Base-by-base conservation (phyloP, 2,329 filamentous ascomycete genomes). In the Microcyclospora pomicola region DNA sequence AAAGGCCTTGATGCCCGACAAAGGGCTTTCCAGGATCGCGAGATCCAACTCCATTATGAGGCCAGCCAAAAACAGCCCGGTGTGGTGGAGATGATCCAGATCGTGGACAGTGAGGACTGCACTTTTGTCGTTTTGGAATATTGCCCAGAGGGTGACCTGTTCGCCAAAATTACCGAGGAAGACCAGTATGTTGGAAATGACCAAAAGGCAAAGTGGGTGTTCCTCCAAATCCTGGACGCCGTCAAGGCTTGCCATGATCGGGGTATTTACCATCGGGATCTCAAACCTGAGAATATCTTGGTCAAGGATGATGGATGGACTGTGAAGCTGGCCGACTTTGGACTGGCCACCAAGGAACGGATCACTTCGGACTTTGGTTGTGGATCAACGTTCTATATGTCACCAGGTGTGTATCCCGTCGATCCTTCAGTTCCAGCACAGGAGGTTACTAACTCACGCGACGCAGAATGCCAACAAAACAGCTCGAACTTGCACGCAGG, bases 301-400 rank as follows among this genome's bases (percentile, higher is more conserved):
- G 88, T 98, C 40, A 82, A 82, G 52, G 81, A 94, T 66, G 71
- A 79, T 47, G 88, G 88, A 48, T 76, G 80, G 64, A 91, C 85
- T 28, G 84, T 94, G 56, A 94, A 96, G 67, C 74, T 98, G 48
- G 91, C 88, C 49, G 91, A 98, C 64, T 98, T 98, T 71, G 91
- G 91, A 58, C 75, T 98, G 39, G 91, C 91, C 42, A 96, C 86
- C 15, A 78, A 77, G 41, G 83, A 88, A 48, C 72, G 77, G 48
- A 71, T 80, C 49, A 94, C 88, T 47, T 82, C 86, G 51, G 91
- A 98, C 61, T 95, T 94, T 63, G 91, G 91, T 55, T 98, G 91
- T 60, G 91, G 91, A 46, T 96, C 91, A 27, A 96, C 88, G 11
- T 96, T 96, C 56, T 98, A 98, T 67, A 98, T 96, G 91, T 94